Conservation (phyloP, 805 yeast species). For the Myxozyma lipomycoides region DNA sequence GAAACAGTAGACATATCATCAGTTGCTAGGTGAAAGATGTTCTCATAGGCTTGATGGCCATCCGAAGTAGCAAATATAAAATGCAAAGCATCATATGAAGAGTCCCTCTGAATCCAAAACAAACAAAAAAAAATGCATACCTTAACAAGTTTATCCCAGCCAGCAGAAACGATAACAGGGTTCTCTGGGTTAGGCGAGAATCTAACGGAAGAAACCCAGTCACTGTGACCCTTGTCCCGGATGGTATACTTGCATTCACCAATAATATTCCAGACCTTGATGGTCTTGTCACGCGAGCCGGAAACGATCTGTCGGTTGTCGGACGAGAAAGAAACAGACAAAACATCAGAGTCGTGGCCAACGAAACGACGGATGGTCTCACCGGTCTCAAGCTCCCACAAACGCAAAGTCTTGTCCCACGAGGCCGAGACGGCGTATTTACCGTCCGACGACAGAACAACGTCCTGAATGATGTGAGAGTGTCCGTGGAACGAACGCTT, state of each 20-base stretch:
- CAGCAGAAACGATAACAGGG: constrained; percentile 87
- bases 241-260: constrained; percentile 96
- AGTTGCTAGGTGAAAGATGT: constrained; percentile 99
- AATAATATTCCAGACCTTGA: constrained; percentile 98
- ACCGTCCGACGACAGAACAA: constrained; percentile 96
- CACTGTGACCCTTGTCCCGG: constrained; percentile 77
- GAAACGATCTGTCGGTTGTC: constrained; percentile 97
- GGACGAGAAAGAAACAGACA: constrained; percentile 93
- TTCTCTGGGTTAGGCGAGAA: constrained; percentile 71
- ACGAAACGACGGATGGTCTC: constrained; percentile 90
- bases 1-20: constrained; percentile 43
- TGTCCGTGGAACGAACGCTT: constrained; percentile 96
- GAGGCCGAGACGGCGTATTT: constrained; percentile 97
- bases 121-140: constrained; percentile 56
- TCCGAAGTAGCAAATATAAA: constrained; percentile 99
- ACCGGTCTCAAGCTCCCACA: constrained; percentile 96
- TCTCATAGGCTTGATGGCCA: constrained; percentile 78
- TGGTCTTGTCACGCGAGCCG: constrained; percentile 98
- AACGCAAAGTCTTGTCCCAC: constrained; percentile 99
- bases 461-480: constrained; percentile 98
- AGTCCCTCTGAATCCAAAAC: not conserved
- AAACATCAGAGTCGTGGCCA: constrained; percentile 97
- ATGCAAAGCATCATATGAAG: constrained; percentile 22
- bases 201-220: constrained; percentile 99
- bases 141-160: constrained; percentile 98